Base-by-base conservation (phyloP, 495 filamentous ascomycete genomes). In the Elasticomyces elasticus region DNA sequence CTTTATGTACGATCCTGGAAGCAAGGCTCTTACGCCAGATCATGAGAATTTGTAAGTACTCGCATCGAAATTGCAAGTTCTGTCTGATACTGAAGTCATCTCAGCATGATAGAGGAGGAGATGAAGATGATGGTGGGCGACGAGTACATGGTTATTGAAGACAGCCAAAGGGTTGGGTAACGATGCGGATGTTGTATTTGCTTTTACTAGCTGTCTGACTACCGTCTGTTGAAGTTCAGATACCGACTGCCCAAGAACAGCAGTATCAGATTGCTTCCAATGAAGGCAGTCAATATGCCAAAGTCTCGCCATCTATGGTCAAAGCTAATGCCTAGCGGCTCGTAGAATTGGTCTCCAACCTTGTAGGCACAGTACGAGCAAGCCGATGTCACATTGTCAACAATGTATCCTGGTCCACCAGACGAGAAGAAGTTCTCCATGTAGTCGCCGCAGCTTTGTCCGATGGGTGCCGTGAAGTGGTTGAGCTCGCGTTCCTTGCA, bases 351-450 rank as follows among this genome's bases (percentile, higher is more conserved):
- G 57, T 92, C 83, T 35, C 88, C 86, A 24, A 85, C 71, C 41
- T 75, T 81, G 65, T 78, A 90, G 19, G 86, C 85, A 61, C 87
- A 94, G 64, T 89, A 91, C 54, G 83, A 65, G 66, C 87, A 94
- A 4, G 67, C 67, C 15, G 67, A 76, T 0, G 82, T 85, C 0
- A 72, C 71, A 58, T 84, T 82, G 43, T 73, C 69, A n/a, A 80
- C 73, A 15, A 91, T 61, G 62, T 91, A 91, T 0, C 86, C 87
- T 0, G 79, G 62, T 0, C 82, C 87, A 20, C 78, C 78, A 22
- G 60, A 59, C 4, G 70, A 68, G 56, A 92, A 89, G 65, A 84
- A 87, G 0, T 68, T 60, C n/a, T 66, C 51, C 83, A 87, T 87
- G 67, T 92, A 92, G 26, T 80, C 75, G 17, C 79, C 84, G 60